Evolutionary conservation across 73 alveolate species (phyloP).

Genomic region (Blepharisma stoltei): DNA sequence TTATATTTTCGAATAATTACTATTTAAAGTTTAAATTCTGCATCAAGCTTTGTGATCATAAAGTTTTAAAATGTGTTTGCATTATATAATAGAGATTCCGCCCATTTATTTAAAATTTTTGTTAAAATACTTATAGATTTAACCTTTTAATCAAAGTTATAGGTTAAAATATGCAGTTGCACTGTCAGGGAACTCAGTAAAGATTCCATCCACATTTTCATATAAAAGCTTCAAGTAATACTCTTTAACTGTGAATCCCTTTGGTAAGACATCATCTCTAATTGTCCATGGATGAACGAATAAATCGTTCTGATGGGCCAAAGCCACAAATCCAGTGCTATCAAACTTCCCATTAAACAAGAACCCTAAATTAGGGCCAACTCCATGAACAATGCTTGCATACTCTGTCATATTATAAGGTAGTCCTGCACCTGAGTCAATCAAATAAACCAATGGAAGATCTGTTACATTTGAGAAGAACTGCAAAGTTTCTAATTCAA

Average conservation of each 20-base stretch:
- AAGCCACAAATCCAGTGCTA: constrained; percentile 3
- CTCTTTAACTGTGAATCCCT: background rate
- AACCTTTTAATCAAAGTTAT: background rate
- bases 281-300: background rate
- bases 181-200: constrained; percentile 10
- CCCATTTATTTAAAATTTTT: too few relatives aligned
- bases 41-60: too few relatives aligned
- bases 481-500: constrained; percentile 31
- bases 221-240: background rate
- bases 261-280: background rate
- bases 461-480: constrained; percentile 35
- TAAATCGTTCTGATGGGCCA: background rate
- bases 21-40: too few relatives aligned
- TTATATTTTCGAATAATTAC: too few relatives aligned
- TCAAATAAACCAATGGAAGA: constrained; percentile 40
- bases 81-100: too few relatives aligned
- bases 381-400: constrained; percentile 11
- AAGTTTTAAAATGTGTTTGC: too few relatives aligned
- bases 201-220: background rate
- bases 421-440: constrained; percentile 31
- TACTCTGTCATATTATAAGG: background rate
- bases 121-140: background rate
- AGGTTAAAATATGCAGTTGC: background rate
- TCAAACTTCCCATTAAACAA: background rate
- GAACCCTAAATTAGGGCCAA: background rate